Base-by-base conservation (phyloP, 2,329 filamentous ascomycete species). In the Alternaria conjuncta region DNA sequence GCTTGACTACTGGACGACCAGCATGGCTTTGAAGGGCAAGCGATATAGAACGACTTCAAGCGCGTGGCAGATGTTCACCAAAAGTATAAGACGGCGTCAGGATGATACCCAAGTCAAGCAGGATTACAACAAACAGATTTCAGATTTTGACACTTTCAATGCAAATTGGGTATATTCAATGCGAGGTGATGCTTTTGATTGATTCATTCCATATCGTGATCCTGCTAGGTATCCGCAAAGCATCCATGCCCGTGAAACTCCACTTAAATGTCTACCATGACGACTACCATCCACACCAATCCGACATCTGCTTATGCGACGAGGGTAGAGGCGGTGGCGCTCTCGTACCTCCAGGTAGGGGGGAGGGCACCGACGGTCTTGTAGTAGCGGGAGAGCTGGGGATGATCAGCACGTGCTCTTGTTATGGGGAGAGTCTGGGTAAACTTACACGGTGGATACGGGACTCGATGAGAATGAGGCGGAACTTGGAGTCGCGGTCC, bases 401-500 rank as follows among this genome's bases (percentile, higher is more conserved):
- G 26, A 18, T 15, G 6, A 53, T 60, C 32, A 63, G 57, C 26
- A 11, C 10, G 8, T 21, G 45, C 18, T 26, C 18, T 26, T 44
- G n/a, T 9, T 15, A 44, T 11, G 12, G 15, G 15, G 10, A 25
- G 12, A 36, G 11, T 28, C 28, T 18, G 11, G n/a, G 10, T 28
- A 2, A 49, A 56, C 61, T 47, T 63, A 63, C 60, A 88, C 96
- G 95, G 92, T 99, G 96, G 86, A 99, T 98, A 86, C 96, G 93
- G 83, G 96, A 98, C 90, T 99, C 96, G 86, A 99, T 97, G 79
- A 99, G 92, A 95, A 99, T 99, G 75, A 99, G 93, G 83, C 96
- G 95, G 93, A 99, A 99, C 90, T 99, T 99, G 89, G 91, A 93
- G 89, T 99, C 96, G 89, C 94, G 97, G 90, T 99, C 96, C 91